Conservation (phyloP, 345 rosid genomes). For the Aurinia saxatilis region DNA sequence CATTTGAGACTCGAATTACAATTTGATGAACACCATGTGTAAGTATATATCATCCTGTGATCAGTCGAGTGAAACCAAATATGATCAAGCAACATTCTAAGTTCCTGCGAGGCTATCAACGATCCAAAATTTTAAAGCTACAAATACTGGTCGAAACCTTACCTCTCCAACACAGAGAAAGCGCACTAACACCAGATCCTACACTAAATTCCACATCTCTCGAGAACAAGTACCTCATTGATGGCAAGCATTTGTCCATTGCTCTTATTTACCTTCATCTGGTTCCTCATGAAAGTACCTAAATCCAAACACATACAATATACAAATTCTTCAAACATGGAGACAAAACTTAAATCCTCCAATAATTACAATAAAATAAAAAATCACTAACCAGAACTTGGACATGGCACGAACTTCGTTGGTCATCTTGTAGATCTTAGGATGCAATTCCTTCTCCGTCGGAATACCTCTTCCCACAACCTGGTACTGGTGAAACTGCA, state of each 20-base stretch:
- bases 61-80: too few species aligned
- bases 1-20: too few species aligned
- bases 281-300: conserved; percentile 42
- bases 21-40: too few species aligned
- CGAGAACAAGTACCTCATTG: conserved; percentile 28
- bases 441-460: conserved; percentile 39
- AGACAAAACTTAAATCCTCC: neutral
- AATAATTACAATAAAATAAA: neutral
- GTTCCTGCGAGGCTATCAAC: too few species aligned
- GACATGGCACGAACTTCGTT: conserved; percentile 54
- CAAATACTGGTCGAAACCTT: neutral
- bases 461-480: conserved; percentile 56
- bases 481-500: conserved; percentile 58
- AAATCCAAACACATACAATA: neutral
- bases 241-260: conserved; percentile 45
- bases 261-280: conserved; percentile 46
- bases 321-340: neutral
- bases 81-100: too few species aligned
- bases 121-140: too few species aligned
- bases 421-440: conserved; percentile 49
- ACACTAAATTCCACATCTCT: neutral
- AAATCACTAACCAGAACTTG: conserved; percentile 46
- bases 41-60: too few species aligned
- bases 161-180: neutral
- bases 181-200: neutral